phyloP scores from a whole-genome alignment of 2,329 filamentous ascomycete genomes.

The Fusarium buxicola region DNA sequence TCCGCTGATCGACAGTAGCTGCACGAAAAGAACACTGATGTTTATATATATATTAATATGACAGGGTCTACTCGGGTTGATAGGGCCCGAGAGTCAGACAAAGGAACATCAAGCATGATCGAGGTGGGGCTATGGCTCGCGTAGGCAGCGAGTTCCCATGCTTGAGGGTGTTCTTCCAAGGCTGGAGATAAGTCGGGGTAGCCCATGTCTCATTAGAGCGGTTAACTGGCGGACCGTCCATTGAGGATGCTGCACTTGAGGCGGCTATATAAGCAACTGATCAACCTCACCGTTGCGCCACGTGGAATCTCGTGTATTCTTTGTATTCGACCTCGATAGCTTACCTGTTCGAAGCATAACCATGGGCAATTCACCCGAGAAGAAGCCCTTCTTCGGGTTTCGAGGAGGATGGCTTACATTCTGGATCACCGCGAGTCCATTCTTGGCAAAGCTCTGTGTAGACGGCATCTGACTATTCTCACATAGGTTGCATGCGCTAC shows the following conservation, averaged over 20 bases:
- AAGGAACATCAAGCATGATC: neutral
- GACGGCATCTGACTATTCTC: neutral
- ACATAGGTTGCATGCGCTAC: conserved; percentile 22
- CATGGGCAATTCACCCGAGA: neutral
- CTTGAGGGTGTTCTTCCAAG: neutral
- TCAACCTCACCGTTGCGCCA: neutral
- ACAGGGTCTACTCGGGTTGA: neutral
- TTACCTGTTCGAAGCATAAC: no score
- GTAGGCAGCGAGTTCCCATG: conserved; percentile 3
- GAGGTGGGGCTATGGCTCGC: conserved; percentile 2
- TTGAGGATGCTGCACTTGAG: neutral
- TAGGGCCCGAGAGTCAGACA: neutral
- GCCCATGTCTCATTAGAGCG: neutral
- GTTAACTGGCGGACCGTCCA: conserved; percentile 11
- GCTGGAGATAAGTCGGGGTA: conserved; percentile 10
- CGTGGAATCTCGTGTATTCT: neutral
- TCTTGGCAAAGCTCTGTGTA: neutral
- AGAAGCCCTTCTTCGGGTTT: conserved; percentile 20
- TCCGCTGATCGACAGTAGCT: neutral
- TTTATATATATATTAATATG: no score
- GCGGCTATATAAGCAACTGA: conserved; percentile 8
- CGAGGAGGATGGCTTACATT: conserved; percentile 31
- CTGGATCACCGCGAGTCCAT: conserved; percentile 23
- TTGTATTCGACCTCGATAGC: no score
- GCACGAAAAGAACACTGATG: neutral